phyloP scores from a whole-genome alignment of 768 basidiomycete species.

The Mycena chlorophos region DNA sequence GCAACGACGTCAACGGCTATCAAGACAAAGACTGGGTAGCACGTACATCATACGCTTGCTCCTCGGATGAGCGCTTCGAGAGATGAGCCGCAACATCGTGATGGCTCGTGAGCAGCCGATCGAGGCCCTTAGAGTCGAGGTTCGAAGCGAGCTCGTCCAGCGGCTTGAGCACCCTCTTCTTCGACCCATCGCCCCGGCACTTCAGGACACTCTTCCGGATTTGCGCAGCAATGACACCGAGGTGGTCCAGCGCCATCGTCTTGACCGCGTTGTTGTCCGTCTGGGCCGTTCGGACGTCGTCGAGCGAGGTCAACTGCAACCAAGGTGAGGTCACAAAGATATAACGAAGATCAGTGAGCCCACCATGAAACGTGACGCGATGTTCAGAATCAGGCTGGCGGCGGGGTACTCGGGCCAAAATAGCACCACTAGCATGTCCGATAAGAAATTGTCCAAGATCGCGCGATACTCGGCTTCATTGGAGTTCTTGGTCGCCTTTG shows the following conservation, averaged over 20 bases:
- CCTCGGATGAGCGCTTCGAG: conserved; percentile 68
- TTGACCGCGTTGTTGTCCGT: conserved; percentile 84
- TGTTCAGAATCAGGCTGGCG: conserved; percentile 74
- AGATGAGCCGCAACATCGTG: conserved; percentile 68
- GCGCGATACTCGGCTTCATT: conserved; percentile 93
- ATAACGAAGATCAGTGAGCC: conserved; percentile 21
- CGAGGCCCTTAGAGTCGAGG: conserved; percentile 51
- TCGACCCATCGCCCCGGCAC: conserved; percentile 39
- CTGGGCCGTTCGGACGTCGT: conserved; percentile 73
- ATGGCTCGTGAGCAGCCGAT: conserved; percentile 61
- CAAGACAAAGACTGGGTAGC: neutral
- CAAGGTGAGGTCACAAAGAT: neutral
- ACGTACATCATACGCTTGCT: conserved; percentile 78
- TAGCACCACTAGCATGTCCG: conserved; percentile 82
- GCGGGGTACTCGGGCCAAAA: conserved; percentile 99
- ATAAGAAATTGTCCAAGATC: conserved; percentile 86
- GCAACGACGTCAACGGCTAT: conserved; percentile 7
- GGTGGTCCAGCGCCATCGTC: conserved; percentile 87
- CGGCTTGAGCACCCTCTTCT: conserved; percentile 47
- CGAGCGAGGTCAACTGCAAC: conserved; percentile 76
- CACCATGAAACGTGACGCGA: conserved; percentile 87
- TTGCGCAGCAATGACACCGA: conserved; percentile 88
- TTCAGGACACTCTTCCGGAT: conserved; percentile 62
- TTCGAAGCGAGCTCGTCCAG: conserved; percentile 72
- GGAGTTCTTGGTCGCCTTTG: conserved; percentile 84